These are phyloP conservation scores for Trichoderma citrinoviride DNA, from an alignment of 2,329 filamentous ascomycete genomes.

Conservation along the genomic window DNA sequence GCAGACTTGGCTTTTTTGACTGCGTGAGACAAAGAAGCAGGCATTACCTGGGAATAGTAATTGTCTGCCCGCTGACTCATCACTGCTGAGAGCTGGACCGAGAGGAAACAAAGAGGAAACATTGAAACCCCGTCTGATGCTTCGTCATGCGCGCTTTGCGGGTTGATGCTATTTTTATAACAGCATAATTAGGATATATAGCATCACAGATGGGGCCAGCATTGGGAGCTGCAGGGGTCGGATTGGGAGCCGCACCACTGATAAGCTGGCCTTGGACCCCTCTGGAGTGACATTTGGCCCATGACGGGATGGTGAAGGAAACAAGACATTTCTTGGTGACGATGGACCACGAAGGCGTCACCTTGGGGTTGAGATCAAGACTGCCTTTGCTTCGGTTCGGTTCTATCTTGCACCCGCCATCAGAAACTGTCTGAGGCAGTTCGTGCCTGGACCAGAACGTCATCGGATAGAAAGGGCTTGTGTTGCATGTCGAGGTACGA, in stretches of 20 bases:
- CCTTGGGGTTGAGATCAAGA: too few relatives aligned
- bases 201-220: too few relatives aligned
- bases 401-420: too few relatives aligned
- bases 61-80: not conserved
- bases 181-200: not conserved
- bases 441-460: too few relatives aligned
- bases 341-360: too few relatives aligned
- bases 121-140: not conserved
- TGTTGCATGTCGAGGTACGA: too few relatives aligned
- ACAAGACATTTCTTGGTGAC: not conserved
- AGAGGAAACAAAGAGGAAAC: too few relatives aligned
- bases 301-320: not conserved
- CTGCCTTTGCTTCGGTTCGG: too few relatives aligned
- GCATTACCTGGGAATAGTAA: not conserved
- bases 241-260: not conserved
- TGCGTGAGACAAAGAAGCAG: too few relatives aligned
- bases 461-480: too few relatives aligned
- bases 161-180: conserved; percentile 1
- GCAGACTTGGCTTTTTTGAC: too few relatives aligned
- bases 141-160: not conserved
- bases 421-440: too few relatives aligned
- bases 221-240: not conserved
- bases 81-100: not conserved
- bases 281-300: not conserved
- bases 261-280: not conserved